Evolutionary conservation across 305 asterid species (phyloP).

Genomic region (Fraxinus floribunda): DNA sequence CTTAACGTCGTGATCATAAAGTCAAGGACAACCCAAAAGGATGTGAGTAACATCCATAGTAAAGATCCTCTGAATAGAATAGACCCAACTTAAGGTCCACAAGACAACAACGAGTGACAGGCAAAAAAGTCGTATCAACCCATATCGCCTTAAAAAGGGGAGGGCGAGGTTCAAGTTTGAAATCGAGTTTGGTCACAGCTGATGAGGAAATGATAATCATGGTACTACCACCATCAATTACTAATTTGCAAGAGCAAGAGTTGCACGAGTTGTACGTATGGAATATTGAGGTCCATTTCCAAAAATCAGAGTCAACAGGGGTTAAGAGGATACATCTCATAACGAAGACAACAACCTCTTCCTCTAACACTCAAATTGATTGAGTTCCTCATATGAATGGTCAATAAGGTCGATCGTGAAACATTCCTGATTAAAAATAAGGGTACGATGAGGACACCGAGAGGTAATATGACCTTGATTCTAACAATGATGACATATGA

Average conservation of each 20-base stretch:
- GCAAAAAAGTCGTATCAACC: not conserved
- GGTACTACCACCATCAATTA: not conserved
- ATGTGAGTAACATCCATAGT: not conserved
- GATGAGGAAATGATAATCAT: not conserved
- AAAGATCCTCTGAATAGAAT: not conserved
- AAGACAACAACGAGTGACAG: not conserved
- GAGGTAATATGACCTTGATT: no score
- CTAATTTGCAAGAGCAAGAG: not conserved
- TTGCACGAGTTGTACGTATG: not conserved
- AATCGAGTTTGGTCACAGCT: not conserved
- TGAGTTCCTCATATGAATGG: no score
- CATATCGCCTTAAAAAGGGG: not conserved
- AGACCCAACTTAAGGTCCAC: not conserved
- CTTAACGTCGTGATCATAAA: not conserved
- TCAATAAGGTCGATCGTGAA: no score
- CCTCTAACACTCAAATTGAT: no score
- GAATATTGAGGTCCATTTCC: not conserved
- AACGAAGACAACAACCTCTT: not conserved
- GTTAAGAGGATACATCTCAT: not conserved
- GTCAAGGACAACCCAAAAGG: not conserved
- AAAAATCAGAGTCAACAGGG: not conserved
- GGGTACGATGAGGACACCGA: no score
- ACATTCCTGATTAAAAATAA: no score
- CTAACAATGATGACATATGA: no score
- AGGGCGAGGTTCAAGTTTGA: not conserved